Conservation (phyloP, 768 basidiomycete genomes). For the Termitomyces eurrhizus region DNA sequence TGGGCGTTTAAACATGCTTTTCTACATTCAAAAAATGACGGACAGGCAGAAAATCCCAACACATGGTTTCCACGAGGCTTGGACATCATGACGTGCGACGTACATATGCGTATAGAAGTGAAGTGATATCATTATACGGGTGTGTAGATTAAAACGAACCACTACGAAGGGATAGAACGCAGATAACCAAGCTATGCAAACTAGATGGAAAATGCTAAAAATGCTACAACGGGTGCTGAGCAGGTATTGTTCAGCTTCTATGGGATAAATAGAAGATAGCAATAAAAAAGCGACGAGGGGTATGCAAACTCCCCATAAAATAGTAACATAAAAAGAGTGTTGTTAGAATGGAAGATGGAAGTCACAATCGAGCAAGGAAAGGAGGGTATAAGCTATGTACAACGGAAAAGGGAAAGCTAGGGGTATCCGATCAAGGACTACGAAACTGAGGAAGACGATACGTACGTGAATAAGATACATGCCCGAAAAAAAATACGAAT, state of each 20-base stretch:
- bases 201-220: slow-evolving; percentile 12
- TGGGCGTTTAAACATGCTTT: not conserved
- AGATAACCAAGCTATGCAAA: slow-evolving; percentile 11
- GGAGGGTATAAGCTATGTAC: slow-evolving; percentile 30
- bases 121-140: slow-evolving; percentile 14
- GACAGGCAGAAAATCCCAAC: not conserved
- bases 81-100: not conserved
- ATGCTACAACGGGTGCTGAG: slow-evolving; percentile 20
- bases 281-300: slow-evolving; percentile 16
- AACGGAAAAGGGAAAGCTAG: slow-evolving; percentile 16
- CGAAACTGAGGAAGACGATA: slow-evolving; percentile 6
- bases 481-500: slow-evolving; percentile 13
- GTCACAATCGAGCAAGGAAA: slow-evolving; percentile 18
- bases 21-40: not conserved
- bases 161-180: slow-evolving; percentile 14
- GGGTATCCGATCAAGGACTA: slow-evolving; percentile 17
- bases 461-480: slow-evolving; percentile 28
- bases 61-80: slow-evolving; percentile 17
- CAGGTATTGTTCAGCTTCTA: slow-evolving; percentile 20
- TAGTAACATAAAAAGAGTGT: slow-evolving; percentile 7
- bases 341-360: slow-evolving; percentile 17
- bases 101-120: slow-evolving; percentile 1
- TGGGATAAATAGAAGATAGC: slow-evolving; percentile 17
- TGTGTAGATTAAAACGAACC: slow-evolving; percentile 4
- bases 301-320: slow-evolving; percentile 21